Percentiles rank a stretch among this genome's conserved stretches.
phyloP scores from a whole-genome alignment of 73 alveolate genomes.

The Paramecium octaurelia region DNA sequence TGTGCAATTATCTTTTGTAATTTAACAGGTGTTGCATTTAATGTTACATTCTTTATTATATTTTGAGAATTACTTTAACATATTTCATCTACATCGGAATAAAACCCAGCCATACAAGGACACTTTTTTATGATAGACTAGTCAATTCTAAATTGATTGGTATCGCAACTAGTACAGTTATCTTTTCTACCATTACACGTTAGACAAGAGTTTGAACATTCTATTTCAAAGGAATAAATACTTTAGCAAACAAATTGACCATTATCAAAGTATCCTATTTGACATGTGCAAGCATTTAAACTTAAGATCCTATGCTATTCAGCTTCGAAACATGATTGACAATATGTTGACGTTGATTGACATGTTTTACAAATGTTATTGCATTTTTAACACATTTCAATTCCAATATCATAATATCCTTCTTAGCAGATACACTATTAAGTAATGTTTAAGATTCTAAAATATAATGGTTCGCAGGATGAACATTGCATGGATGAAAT shows the following conservation, averaged over 20 bases:
- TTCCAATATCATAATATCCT: neutral
- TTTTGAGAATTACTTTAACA: neutral
- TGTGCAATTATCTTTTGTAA: neutral
- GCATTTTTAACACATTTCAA: neutral
- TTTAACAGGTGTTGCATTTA: neutral
- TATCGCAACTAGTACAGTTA: neutral
- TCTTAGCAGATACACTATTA: neutral
- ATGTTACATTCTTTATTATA: neutral
- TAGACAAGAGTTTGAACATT: neutral
- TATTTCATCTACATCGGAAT: neutral
- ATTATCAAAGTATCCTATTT: neutral
- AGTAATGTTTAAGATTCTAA: no score
- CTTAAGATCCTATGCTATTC: neutral
- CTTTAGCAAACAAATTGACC: neutral
- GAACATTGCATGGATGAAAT: neutral
- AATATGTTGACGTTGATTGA: neutral
- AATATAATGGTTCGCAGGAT: no score
- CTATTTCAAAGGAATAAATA: neutral
- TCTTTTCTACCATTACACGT: neutral
- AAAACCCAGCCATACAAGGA: neutral
- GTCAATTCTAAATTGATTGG: neutral
- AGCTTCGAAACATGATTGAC: neutral
- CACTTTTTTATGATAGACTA: neutral
- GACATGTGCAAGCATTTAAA: neutral
- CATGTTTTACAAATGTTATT: neutral